Conservation (phyloP, 1,284 basidiomycete genomes). For the Inonotus obliquus region DNA sequence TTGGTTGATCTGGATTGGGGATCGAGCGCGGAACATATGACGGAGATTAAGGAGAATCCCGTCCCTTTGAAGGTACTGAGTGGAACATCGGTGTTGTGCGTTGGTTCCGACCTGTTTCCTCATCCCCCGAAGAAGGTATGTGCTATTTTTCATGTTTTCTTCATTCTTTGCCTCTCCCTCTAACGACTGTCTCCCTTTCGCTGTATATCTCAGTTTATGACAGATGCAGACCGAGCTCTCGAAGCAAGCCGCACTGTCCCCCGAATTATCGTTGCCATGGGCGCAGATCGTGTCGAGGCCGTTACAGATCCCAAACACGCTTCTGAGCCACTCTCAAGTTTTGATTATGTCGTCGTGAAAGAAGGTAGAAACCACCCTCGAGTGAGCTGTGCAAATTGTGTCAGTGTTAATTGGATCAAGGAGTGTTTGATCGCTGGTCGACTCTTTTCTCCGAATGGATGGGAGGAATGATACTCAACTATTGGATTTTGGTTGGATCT, state of each 20-base stretch:
- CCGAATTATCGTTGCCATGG: slow-evolving; percentile 69
- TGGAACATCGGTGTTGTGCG: slow-evolving; percentile 48
- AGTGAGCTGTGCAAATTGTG: slow-evolving; percentile 31
- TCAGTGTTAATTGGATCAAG: slow-evolving; percentile 73
- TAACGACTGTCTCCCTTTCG: not conserved
- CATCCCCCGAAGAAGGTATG: slow-evolving; percentile 37
- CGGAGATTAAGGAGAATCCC: slow-evolving; percentile 49
- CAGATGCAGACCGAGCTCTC: slow-evolving; percentile 1
- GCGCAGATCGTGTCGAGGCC: slow-evolving; percentile 63
- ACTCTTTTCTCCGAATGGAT: slow-evolving; percentile 31
- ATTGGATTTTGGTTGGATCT: not conserved
- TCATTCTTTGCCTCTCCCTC: not conserved
- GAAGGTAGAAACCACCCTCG: slow-evolving; percentile 33
- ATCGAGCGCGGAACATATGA: slow-evolving; percentile 45
- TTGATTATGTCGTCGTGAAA: slow-evolving; percentile 66
- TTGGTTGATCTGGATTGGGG: slow-evolving; percentile 72
- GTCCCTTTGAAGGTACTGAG: slow-evolving; percentile 54
- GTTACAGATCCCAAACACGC: slow-evolving; percentile 36
- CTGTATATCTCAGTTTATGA: not conserved
- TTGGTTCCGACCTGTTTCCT: slow-evolving; percentile 53
- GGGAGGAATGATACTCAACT: not conserved
- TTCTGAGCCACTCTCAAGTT: slow-evolving; percentile 31
- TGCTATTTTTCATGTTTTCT: not conserved
- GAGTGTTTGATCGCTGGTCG: slow-evolving; percentile 67
- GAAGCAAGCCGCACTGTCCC: slow-evolving; percentile 31